Conservation (phyloP, 345 rosid species). For the Leavenworthia alabamica region DNA sequence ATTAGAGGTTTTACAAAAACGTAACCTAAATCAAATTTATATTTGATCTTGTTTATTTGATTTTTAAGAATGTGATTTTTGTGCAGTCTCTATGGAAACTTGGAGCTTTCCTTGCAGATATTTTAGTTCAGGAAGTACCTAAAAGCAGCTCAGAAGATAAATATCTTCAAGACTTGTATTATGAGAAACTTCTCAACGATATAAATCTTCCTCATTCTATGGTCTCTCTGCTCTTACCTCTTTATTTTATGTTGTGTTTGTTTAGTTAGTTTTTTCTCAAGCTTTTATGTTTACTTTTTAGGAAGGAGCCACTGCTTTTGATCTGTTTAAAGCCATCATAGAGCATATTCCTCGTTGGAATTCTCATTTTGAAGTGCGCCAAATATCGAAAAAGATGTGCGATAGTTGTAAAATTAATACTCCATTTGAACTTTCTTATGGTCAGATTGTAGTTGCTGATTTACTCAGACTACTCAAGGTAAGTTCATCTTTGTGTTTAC, state of each 20-base stretch:
- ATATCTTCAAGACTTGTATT: background rate
- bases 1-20: background rate
- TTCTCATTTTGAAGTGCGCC: background rate
- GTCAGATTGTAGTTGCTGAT: background rate
- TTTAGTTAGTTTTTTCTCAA: background rate
- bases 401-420: background rate
- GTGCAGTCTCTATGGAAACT: background rate
- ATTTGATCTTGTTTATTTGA: background rate
- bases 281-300: background rate
- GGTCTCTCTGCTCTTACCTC: slow-evolving; percentile 11
- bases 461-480: slow-evolving; percentile 19
- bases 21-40: no score
- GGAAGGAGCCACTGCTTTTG: background rate
- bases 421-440: background rate
- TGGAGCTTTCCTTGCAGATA: background rate
- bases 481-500: background rate
- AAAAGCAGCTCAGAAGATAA: background rate
- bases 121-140: background rate
- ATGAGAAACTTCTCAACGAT: background rate
- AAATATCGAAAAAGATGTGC: background rate
- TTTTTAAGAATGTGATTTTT: background rate
- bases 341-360: no score
- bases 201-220: background rate
- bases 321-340: background rate
- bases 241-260: background rate